Percentiles rank a stretch among this genome's conserved stretches.
Evolutionary conservation across 1,139 yeast genomes (phyloP).

Genomic region (Candida pseudoviswanathii): DNA sequence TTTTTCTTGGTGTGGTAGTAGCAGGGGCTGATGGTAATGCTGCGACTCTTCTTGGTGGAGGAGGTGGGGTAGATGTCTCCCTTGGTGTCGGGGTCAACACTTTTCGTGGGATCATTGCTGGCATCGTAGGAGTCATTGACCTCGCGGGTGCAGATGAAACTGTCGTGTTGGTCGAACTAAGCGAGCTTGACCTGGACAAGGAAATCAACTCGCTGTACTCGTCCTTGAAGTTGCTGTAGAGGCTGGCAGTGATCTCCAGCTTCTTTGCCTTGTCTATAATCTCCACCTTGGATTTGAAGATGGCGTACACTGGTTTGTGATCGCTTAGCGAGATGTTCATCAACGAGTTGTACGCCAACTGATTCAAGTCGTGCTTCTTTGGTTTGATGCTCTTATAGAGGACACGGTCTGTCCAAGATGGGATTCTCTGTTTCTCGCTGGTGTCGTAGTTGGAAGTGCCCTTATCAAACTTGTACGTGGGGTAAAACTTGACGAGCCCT

Average conservation of each 20-base stretch:
- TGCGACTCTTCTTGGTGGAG: constrained; percentile 17
- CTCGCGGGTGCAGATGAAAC: background rate
- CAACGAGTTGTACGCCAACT: constrained; percentile 61
- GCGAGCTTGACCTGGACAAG: background rate
- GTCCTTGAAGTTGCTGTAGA: background rate
- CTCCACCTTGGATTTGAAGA: constrained; percentile 64
- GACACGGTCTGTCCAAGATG: constrained; percentile 96
- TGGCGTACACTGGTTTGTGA: constrained; percentile 88
- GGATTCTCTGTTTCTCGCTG: constrained; percentile 88
- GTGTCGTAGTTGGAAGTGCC: constrained; percentile 85
- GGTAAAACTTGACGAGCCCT: constrained; percentile 74
- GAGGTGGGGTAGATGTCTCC: constrained; percentile 7
- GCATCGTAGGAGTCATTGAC: constrained; percentile 1
- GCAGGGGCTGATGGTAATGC: constrained; percentile 27
- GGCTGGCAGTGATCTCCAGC: background rate
- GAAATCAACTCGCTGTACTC: background rate
- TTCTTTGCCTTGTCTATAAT: constrained; percentile 54
- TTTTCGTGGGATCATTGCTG: background rate
- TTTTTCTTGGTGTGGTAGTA: background rate
- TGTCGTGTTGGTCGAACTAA: background rate
- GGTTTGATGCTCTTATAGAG: constrained; percentile 41
- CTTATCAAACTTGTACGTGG: constrained; percentile 92
- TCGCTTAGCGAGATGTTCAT: constrained; percentile 70
- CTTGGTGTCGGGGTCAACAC: constrained; percentile 20
- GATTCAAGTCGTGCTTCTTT: constrained; percentile 49